phyloP scores from a whole-genome alignment of 176 grass and related monocot species.

The Musa troglodytarum region DNA sequence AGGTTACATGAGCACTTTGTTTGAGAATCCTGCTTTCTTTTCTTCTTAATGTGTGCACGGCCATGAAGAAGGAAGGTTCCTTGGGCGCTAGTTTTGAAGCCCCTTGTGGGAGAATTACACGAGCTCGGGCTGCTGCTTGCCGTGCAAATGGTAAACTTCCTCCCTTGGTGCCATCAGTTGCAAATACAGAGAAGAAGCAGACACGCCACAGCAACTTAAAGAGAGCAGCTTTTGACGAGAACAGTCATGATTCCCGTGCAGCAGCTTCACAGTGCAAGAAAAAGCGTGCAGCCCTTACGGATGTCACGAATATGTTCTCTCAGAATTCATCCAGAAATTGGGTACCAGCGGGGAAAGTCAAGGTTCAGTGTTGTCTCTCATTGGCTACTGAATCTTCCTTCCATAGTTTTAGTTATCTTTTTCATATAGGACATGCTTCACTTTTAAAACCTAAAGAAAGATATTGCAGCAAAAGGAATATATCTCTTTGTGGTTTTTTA shows the following conservation, averaged over 20 bases:
- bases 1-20: not conserved
- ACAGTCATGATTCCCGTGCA: constrained; percentile 16
- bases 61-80: constrained; percentile 42
- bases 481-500: not conserved
- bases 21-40: not conserved
- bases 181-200: constrained; percentile 25
- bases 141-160: constrained; percentile 13
- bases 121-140: constrained; percentile 36
- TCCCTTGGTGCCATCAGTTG: constrained; percentile 21
- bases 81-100: constrained; percentile 18
- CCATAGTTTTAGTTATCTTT: not conserved
- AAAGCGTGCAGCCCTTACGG: constrained; percentile 35
- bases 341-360: constrained; percentile 18
- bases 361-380: constrained; percentile 32
- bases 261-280: constrained; percentile 34
- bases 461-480: not conserved
- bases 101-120: constrained; percentile 39
- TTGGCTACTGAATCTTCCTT: not conserved
- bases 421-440: not conserved
- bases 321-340: constrained; percentile 17
- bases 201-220: constrained; percentile 22
- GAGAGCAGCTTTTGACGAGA: constrained; percentile 44
- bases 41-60: constrained; percentile 22
- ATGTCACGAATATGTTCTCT: constrained; percentile 41
- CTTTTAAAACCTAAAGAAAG: not conserved